Percentiles rank a stretch among this genome's conserved stretches.
Conservation (phyloP, 208 protist species). For the Wallacemonas sp. region DNA sequence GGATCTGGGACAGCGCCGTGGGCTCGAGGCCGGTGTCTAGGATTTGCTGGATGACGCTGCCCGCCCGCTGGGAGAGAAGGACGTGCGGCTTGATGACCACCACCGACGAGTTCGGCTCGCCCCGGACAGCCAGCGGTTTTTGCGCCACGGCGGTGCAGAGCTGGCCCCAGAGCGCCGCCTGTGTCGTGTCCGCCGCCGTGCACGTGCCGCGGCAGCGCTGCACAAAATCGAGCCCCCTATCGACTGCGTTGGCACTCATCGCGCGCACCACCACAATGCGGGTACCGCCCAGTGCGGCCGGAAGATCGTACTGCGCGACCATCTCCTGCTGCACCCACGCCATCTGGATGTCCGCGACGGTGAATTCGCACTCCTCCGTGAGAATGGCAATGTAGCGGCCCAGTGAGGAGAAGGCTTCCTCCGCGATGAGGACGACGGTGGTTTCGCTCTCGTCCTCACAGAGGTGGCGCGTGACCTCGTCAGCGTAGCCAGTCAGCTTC, state of each 20-base stretch:
- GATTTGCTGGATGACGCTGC: slow-evolving; percentile 63
- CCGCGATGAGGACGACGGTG: slow-evolving; percentile 68
- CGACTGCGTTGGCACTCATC: slow-evolving; percentile 44
- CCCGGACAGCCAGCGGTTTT: slow-evolving; percentile 72
- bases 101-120: slow-evolving; percentile 66
- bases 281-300: slow-evolving; percentile 41
- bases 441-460: slow-evolving; percentile 67
- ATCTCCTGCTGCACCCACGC: slow-evolving; percentile 47
- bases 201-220: slow-evolving; percentile 47
- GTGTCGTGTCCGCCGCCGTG: slow-evolving; percentile 49
- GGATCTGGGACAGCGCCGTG: slow-evolving; percentile 54
- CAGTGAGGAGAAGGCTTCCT: slow-evolving; percentile 45
- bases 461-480: slow-evolving; percentile 80
- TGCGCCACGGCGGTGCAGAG: slow-evolving; percentile 26
- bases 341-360: slow-evolving; percentile 69
- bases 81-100: slow-evolving; percentile 84
- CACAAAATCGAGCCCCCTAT: slow-evolving; percentile 72
- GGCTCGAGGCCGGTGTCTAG: slow-evolving; percentile 59
- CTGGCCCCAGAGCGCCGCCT: slow-evolving; percentile 54
- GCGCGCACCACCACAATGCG: slow-evolving; percentile 56
- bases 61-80: slow-evolving; percentile 33
- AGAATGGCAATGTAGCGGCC: slow-evolving; percentile 77
- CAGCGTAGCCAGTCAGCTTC: slow-evolving; percentile 67
- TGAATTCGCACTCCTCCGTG: slow-evolving; percentile 82
- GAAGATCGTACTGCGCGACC: slow-evolving; percentile 38